Base-by-base conservation (phyloP, 2,329 filamentous ascomycete genomes). In the Colletotrichum karsti region DNA sequence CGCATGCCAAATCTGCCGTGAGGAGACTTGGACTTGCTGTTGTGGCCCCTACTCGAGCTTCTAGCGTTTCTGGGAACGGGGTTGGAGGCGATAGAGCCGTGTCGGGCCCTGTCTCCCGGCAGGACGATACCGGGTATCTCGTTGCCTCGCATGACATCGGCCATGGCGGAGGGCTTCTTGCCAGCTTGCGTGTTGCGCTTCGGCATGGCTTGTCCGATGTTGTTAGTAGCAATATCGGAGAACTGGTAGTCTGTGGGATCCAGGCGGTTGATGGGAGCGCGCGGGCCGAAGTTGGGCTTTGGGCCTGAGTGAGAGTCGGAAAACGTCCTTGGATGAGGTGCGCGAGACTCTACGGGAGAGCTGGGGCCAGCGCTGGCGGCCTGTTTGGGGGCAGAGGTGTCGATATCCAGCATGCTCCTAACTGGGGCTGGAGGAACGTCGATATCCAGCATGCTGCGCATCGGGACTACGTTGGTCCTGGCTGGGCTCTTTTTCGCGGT, bases 371-470 rank as follows among this genome's bases (percentile, higher is more conserved):
- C 64, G 70, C 85, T 87, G 35, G 79, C 74, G 9, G 79, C 75
- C 42, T 73, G 74, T 33, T 74, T 75, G 7, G 77, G 65, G 6
- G 73, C 67, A 10, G 83, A 78, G 24, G 77, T 77, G 61, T 82
- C 81, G 42, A 85, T 74, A 72, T 86, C 85, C 30, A 89, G 78
- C 85, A 88, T 88, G 73, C 85, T 88, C 73, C 85, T 80, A 35
- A 83, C 74, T 6, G 81, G 78, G 6, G 79, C 72, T 24, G 80
- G 74, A 28, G 79, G 81, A 61, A 80, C 80, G 71, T 84, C 83
- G 70, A 90, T 81, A 73, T 91, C 88, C 64, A 92, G 83, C 88
- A 92, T 90, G 78, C 89, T 92, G 71, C 90, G 85, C 57, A 91
- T 83, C 6, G 87, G 85, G n/a, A 83, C 83, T 69, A 79, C 83